Conservation (phyloP, 2,329 filamentous ascomycete genomes). For the Neofusicoccum kwambonambiense region DNA sequence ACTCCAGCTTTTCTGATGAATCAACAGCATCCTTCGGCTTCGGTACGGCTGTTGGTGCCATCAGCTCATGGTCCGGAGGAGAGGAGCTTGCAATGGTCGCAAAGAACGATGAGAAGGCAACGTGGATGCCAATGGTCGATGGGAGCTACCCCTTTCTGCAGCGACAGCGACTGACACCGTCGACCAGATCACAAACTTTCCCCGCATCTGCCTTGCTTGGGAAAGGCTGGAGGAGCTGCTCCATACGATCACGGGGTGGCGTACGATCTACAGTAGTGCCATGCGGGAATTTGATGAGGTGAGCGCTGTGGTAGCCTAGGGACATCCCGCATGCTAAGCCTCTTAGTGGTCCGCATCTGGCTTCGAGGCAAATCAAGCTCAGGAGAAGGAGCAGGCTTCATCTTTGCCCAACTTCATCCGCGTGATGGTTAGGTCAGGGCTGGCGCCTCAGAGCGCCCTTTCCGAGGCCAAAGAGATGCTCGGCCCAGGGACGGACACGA, state of each 20-base stretch:
- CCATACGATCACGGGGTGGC: not conserved
- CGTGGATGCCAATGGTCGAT: not conserved
- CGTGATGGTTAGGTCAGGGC: not conserved
- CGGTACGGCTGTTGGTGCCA: not conserved
- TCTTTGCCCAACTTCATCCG: not conserved
- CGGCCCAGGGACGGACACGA: not conserved
- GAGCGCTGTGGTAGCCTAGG: not conserved
- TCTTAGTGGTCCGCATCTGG: not conserved
- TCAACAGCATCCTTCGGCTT: not conserved
- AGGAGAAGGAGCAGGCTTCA: not conserved
- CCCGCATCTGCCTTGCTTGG: not conserved
- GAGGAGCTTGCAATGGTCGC: constrained; percentile 1
- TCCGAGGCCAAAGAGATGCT: constrained; percentile 6
- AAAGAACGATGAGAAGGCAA: constrained; percentile 2
- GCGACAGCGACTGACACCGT: not conserved
- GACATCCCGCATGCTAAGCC: not conserved
- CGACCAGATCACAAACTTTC: not conserved
- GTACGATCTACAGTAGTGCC: not conserved
- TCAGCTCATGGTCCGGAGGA: not conserved
- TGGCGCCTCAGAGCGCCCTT: not conserved
- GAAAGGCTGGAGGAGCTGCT: not conserved
- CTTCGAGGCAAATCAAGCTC: not conserved
- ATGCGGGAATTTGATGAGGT: constrained; percentile 1
- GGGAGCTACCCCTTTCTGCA: too few species aligned
- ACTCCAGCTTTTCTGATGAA: not conserved